Evolutionary conservation across 108 stramenopile species (phyloP), one percentile per base, ranked within the genome.

Genomic region (Ochromonas danica): DNA sequence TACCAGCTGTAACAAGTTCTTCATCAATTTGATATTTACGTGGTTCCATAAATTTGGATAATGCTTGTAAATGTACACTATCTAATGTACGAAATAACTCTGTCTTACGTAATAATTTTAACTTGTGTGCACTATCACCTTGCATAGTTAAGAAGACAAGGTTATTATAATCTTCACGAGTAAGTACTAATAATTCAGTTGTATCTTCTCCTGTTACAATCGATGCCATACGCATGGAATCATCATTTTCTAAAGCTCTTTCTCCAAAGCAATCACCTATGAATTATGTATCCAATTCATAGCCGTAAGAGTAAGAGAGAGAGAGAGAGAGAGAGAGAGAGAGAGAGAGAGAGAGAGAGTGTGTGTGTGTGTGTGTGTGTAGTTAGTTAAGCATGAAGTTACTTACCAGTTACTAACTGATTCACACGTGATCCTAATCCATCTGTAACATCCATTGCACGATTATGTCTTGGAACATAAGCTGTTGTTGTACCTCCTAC

Each of bases 1-100:
- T 60, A 25, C 51, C 72, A 27, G 41, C 43, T 31, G 3, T 39
- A 36, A 75, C 25, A 3, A 75, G 31, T 22, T 6, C 41, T 57
- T 60, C 51, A 42, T 42, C 72, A 36, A 75, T 45, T 57, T 41
- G 31, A 75, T 57, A 75, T 27, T 28, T 60, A 28, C 41, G 36
- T 75, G 72, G 25, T 27, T 75, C 72, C 72, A 75, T 75, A 31
- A 75, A 28, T 27, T 42, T 75, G 3, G 72, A 6, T 31, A 75
- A 57, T 6, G 25, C 72, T 6, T 25, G 72, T 22, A 75, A 60
- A 60, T 75, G 51, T 6, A 60, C 27, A 28, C 6, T 27, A 31
- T 75, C 40, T 10, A 42, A 27, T 27, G n/a, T 60, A 10, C 31
- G 45, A 36, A 75, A 75, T 10, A 75, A 10, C 6, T 75, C 45